phyloP scores from a whole-genome alignment of 1,284 basidiomycete species.

The Sporisorium scitamineum region DNA sequence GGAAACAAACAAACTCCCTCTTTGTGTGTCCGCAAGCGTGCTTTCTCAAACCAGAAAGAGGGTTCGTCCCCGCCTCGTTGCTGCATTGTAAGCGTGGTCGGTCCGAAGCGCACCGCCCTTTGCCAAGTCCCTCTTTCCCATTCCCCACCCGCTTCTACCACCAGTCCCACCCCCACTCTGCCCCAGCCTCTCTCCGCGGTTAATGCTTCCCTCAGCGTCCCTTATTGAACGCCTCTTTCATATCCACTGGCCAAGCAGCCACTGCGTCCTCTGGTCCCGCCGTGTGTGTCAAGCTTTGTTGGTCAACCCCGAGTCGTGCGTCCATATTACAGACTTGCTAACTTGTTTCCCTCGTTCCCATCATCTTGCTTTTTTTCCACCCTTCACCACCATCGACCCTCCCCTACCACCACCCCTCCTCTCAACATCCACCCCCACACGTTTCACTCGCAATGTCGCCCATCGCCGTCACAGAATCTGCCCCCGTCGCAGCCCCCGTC shows the following conservation, averaged over 20 bases:
- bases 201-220: not conserved
- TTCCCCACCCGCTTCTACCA: slow-evolving; percentile 4
- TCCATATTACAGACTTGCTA: slow-evolving; percentile 6
- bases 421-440: not conserved
- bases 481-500: slow-evolving; percentile 10
- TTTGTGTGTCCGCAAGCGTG: not conserved
- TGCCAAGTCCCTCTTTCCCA: not conserved
- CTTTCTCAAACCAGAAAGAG: too few relatives aligned
- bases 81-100: slow-evolving; percentile 8
- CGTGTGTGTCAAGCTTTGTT: not conserved
- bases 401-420: not conserved
- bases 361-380: not conserved
- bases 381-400: not conserved
- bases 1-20: too few relatives aligned
- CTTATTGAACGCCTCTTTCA: slow-evolving; percentile 1
- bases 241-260: not conserved
- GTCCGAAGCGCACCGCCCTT: slow-evolving; percentile 40
- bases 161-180: not conserved
- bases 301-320: slow-evolving; percentile 1
- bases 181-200: not conserved
- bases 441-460: slow-evolving; percentile 27
- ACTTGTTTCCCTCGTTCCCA: not conserved
- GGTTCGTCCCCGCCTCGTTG: not conserved
- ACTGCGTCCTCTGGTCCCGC: not conserved
- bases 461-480: slow-evolving; percentile 33